Conservation (phyloP, 2,329 filamentous ascomycete species). For the Aspergillus tamarii region DNA sequence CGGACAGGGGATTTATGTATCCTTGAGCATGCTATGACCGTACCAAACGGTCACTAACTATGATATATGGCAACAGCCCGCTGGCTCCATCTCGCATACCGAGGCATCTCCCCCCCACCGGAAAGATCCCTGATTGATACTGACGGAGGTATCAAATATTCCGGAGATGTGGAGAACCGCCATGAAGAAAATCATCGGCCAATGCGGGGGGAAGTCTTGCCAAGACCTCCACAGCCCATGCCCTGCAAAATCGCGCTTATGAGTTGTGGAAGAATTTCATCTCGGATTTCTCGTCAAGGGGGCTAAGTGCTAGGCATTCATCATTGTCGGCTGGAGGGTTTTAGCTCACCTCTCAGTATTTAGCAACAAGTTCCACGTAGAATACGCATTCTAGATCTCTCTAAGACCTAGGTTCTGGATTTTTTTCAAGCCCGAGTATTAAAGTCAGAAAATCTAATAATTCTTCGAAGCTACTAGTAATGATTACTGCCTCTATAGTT, state of each 20-base stretch:
- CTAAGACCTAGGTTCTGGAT: too few relatives aligned
- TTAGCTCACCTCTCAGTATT: too few relatives aligned
- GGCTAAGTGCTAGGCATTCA: not conserved
- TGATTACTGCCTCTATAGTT: too few relatives aligned
- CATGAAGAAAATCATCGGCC: not conserved
- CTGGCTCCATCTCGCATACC: not conserved
- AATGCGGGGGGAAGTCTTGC: not conserved
- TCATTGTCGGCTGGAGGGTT: not conserved
- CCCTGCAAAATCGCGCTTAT: not conserved
- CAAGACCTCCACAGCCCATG: not conserved
- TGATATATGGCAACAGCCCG: not conserved
- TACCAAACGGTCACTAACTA: too few relatives aligned
- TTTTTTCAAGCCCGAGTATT: too few relatives aligned
- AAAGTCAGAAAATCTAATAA: too few relatives aligned
- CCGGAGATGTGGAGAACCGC: not conserved
- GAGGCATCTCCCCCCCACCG: not conserved
- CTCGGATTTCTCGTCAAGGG: not conserved
- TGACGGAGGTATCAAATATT: not conserved
- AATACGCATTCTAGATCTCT: too few relatives aligned
- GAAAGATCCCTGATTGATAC: slow-evolving; percentile 1
- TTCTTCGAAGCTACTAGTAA: too few relatives aligned
- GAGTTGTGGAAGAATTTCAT: not conserved
- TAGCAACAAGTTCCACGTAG: too few relatives aligned
- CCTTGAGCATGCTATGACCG: not conserved
- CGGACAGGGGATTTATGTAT: not conserved